A percentile compares a stretch with the other conserved stretches of the same genome.
Conservation (phyloP, 2,329 filamentous ascomycete species). For the Alternaria panax region DNA sequence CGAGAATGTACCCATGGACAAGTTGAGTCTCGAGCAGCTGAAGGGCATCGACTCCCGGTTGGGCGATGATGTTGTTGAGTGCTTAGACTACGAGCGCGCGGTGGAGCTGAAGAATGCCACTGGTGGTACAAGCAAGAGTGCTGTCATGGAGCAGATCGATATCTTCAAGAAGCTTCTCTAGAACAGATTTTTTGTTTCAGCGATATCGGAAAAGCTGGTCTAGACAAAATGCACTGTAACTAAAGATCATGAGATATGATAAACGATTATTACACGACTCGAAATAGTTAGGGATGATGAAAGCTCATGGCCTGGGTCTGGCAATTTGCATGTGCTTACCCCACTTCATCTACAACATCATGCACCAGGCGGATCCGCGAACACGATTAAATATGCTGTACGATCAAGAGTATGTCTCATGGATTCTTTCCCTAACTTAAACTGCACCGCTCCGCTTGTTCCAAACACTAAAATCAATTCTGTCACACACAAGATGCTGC, state of each 20-base stretch:
- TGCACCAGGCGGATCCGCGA: slow-evolving; percentile 4
- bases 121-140: slow-evolving; percentile 78
- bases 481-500: not conserved
- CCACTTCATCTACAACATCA: slow-evolving; percentile 3
- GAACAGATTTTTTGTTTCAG: not conserved
- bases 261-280: slow-evolving; percentile 1
- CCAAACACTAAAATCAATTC: too few species aligned
- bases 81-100: slow-evolving; percentile 82
- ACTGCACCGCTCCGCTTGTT: not conserved
- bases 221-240: slow-evolving; percentile 3
- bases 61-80: slow-evolving; percentile 71
- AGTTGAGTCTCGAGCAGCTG: slow-evolving; percentile 71
- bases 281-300: not conserved
- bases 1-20: slow-evolving; percentile 71
- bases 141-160: slow-evolving; percentile 70
- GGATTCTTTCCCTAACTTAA: not conserved
- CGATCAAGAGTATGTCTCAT: not conserved
- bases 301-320: not conserved
- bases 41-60: slow-evolving; percentile 74
- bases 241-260: slow-evolving; percentile 3
- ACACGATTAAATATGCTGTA: not conserved
- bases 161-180: slow-evolving; percentile 56
- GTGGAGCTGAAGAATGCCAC: slow-evolving; percentile 80
- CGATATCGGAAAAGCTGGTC: not conserved
- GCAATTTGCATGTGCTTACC: not conserved